phyloP scores from a whole-genome alignment of 176 grass and related monocot genomes.

The Phyllostachys edulis region DNA sequence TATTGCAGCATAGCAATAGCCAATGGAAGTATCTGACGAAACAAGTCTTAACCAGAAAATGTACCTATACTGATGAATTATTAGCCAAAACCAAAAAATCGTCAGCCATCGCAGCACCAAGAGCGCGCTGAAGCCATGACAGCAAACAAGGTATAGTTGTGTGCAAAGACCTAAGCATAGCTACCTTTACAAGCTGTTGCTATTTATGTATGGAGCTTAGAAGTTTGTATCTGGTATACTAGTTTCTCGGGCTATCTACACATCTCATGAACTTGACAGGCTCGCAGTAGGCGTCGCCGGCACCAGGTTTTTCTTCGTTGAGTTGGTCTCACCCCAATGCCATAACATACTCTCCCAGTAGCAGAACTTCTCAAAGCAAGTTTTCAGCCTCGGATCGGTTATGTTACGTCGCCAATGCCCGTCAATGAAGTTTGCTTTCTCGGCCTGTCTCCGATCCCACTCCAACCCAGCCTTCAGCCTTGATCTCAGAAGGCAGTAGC shows the following conservation, averaged over 20 bases:
- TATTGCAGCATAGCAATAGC: conserved; percentile 18
- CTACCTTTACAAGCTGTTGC: conserved; percentile 65
- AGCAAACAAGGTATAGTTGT: conserved; percentile 40
- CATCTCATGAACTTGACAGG: conserved; percentile 49
- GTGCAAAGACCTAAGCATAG: conserved; percentile 36
- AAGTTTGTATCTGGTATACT: conserved; percentile 51
- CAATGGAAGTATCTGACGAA: neutral
- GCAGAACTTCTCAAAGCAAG: conserved; percentile 87
- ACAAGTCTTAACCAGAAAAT: conserved; percentile 15
- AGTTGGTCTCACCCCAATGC: conserved; percentile 85
- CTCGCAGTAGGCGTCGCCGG: conserved; percentile 6
- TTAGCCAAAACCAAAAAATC: conserved; percentile 49
- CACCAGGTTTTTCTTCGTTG: conserved; percentile 30
- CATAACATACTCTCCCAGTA: conserved; percentile 93
- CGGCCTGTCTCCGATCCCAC: conserved; percentile 73
- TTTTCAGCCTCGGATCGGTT: conserved; percentile 62
- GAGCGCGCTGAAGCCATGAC: conserved; percentile 22
- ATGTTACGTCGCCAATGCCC: conserved; percentile 77
- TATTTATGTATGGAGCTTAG: conserved; percentile 52
- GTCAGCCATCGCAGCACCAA: conserved; percentile 35
- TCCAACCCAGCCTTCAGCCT: conserved; percentile 84
- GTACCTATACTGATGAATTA: conserved; percentile 49
- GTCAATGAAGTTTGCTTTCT: conserved; percentile 77
- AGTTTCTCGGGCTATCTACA: conserved; percentile 46
- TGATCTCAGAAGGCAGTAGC: conserved; percentile 72